A percentile compares a stretch with the other conserved stretches of the same genome.
These are phyloP conservation scores for Pleurotus platypus DNA, from an alignment of 768 basidiomycete species.

Conservation along the genomic window DNA sequence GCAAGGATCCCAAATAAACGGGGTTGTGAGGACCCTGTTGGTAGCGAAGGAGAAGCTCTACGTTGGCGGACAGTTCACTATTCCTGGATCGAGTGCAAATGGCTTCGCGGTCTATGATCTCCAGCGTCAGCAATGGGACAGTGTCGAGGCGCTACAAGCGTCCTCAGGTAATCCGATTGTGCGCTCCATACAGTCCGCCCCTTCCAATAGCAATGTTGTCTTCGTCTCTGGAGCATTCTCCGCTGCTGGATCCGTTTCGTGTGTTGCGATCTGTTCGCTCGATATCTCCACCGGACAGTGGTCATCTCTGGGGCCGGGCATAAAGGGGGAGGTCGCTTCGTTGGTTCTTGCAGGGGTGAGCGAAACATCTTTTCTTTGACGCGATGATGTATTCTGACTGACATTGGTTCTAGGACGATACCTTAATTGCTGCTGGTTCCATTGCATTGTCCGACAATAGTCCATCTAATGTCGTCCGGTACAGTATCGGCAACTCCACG, in stretches of 20 bases:
- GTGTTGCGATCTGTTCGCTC: slow-evolving; percentile 77
- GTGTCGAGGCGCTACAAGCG: slow-evolving; percentile 59
- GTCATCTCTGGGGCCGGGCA: slow-evolving; percentile 74
- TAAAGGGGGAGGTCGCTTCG: slow-evolving; percentile 77
- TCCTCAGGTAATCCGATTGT: slow-evolving; percentile 57
- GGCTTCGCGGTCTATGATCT: slow-evolving; percentile 85
- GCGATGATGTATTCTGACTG: slow-evolving; percentile 8
- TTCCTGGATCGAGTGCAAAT: slow-evolving; percentile 51
- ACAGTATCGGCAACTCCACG: slow-evolving; percentile 62
- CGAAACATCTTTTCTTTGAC: slow-evolving; percentile 9
- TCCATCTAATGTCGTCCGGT: slow-evolving; percentile 70
- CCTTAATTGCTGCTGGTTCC: slow-evolving; percentile 77
- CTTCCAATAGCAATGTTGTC: slow-evolving; percentile 55
- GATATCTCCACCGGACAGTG: slow-evolving; percentile 71
- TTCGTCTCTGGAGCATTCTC: slow-evolving; percentile 89
- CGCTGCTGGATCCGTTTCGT: slow-evolving; percentile 69
- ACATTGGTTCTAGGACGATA: slow-evolving; percentile 56
- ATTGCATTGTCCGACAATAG: slow-evolving; percentile 64
- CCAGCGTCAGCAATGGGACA: slow-evolving; percentile 55
- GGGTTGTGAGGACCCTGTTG: slow-evolving; percentile 72
- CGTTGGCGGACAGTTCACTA: slow-evolving; percentile 81
- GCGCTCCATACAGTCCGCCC: slow-evolving; percentile 64
- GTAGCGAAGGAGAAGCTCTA: slow-evolving; percentile 71
- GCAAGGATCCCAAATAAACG: slow-evolving; percentile 60
- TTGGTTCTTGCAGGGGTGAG: slow-evolving; percentile 82